Evolutionary conservation across 2,329 filamentous ascomycete genomes (phyloP), one percentile per base, ranked within the genome.

Genomic region (Fusarium setosum): DNA sequence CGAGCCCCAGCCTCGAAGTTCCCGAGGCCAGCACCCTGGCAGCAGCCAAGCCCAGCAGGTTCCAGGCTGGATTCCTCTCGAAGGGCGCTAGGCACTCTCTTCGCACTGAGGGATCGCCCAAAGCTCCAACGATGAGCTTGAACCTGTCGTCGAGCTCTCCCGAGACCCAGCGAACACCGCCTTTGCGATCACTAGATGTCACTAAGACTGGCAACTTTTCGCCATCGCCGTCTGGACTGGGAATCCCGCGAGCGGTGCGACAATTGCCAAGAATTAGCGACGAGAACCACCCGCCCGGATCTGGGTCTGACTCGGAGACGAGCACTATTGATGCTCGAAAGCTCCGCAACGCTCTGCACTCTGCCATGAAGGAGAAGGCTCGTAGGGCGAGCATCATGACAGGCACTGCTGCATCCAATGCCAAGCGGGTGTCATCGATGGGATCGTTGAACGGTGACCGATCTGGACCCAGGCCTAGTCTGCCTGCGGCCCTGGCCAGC

Each of bases 11-110:
- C 4, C 79, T 90, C 32, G 86, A 90, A 38, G 75, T 88, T 1
- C 80, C 81, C 0, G 82, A 85, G 40, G 70, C 76, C 13, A 76
- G 58, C 15, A 75, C 66, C 42, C 62, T 68, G 42, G 55, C 62
- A 21, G 59, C 72, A 15, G 69, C 78, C 31, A 92, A 92, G 70
- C 87, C 87, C 49, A 92, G 87, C 78, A 88, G 95, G 40, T 98
- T 98, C 80, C 92, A 97, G 71, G 86, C 94, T 3, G 95, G 95
- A 6, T 97, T 97, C 76, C 81, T 98, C 21, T 89, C 92, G 81
- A 86, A 86, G 74, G 72, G 70, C 32, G 69, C 77, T 37, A 78
- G 80, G 40, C 72, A 75, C 3, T 81, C 82, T 3, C 72, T 79
- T 34, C 78, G 77, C 37, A 44, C 65, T 3, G 81, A 85, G 42